phyloP scores from a whole-genome alignment of 768 basidiomycete species.

The Naganishia antarctica region DNA sequence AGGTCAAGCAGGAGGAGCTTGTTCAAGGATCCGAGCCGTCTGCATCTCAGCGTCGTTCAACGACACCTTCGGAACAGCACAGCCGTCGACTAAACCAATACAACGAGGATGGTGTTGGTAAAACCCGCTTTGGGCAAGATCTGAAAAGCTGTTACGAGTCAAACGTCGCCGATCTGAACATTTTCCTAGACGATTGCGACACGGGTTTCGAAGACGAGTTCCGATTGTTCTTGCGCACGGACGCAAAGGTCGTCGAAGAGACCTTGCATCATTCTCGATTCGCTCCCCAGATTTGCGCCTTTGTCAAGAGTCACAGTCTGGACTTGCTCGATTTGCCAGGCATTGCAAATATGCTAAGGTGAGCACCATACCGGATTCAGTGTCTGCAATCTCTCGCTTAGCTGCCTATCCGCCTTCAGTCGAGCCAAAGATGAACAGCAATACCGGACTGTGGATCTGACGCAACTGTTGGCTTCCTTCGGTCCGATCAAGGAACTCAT shows the following conservation, averaged over 20 bases:
- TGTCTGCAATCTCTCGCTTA: background rate
- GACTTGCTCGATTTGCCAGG: background rate
- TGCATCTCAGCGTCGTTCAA: too few species aligned
- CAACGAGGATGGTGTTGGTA: background rate
- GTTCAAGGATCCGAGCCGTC: too few species aligned
- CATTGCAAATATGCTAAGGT: background rate
- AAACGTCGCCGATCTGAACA: background rate
- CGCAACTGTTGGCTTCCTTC: background rate
- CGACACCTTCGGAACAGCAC: background rate
- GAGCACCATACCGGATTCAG: background rate
- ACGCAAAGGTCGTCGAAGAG: background rate
- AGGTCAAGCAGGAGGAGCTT: too few species aligned
- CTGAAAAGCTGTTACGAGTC: background rate
- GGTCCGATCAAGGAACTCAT: background rate
- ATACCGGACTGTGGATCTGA: background rate
- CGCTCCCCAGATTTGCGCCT: background rate
- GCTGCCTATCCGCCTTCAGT: background rate
- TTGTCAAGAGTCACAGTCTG: background rate
- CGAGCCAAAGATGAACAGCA: background rate
- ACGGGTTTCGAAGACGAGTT: background rate
- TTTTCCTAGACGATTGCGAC: background rate
- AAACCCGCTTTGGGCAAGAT: background rate
- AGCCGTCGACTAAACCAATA: background rate
- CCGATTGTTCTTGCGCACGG: background rate
- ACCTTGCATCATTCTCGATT: background rate